Evolutionary conservation across 345 rosid genomes (phyloP).

Genomic region (Triadica sebifera): DNA sequence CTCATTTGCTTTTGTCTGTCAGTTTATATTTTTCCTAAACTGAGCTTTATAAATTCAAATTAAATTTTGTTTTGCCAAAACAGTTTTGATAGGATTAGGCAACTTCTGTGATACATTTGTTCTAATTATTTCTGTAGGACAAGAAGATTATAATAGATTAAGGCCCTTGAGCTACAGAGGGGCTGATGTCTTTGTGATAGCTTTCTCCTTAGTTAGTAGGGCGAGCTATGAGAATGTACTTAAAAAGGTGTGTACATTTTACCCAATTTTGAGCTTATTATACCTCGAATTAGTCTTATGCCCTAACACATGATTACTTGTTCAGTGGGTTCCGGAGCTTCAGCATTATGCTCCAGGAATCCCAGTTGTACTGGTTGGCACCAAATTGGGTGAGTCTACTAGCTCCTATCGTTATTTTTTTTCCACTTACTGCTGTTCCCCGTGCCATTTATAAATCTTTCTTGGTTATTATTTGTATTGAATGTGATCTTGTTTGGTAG

Average conservation of each 20-base stretch:
- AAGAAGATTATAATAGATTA: slow-evolving; percentile 93
- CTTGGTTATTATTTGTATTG: background rate
- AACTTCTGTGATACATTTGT: background rate
- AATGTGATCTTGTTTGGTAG: background rate
- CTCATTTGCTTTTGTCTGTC: background rate
- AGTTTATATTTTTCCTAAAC: background rate
- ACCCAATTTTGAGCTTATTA: background rate
- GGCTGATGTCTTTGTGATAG: slow-evolving; percentile 91
- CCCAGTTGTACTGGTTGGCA: slow-evolving; percentile 85
- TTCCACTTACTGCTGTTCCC: background rate
- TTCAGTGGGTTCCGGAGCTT: slow-evolving; percentile 98
- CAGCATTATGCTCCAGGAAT: slow-evolving; percentile 90
- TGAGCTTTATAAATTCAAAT: background rate
- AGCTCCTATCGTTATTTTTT: background rate
- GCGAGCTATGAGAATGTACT: slow-evolving; percentile 93
- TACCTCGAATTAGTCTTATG: background rate
- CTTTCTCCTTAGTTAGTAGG: slow-evolving; percentile 92
- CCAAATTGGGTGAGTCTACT: slow-evolving; percentile 71
- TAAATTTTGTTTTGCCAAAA: background rate
- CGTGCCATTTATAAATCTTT: background rate
- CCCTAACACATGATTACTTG: slow-evolving; percentile 29
- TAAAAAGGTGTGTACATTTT: slow-evolving; percentile 58
- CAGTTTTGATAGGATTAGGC: background rate
- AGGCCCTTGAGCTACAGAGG: slow-evolving; percentile 99
- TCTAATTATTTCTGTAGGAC: slow-evolving; percentile 51